Percentiles rank a stretch among this genome's conserved stretches.
Conservation (phyloP, 331 rosid species). For the Rhamnella rubrinervis region DNA sequence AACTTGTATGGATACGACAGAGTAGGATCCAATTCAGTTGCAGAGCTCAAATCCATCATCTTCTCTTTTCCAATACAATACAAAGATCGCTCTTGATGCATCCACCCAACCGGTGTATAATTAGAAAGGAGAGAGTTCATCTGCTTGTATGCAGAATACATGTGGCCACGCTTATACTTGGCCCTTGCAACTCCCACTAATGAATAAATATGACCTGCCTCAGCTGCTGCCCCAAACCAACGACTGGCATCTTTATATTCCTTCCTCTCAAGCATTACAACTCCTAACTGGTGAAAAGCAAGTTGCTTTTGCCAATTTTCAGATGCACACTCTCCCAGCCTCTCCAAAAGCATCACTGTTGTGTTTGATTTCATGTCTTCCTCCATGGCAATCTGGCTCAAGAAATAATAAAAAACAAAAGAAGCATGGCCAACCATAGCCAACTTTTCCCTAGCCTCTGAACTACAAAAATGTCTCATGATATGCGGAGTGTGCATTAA, state of each 20-base stretch:
- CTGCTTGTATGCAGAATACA: conserved; percentile 67
- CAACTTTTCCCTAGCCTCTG: conserved; percentile 66
- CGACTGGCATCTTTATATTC: conserved; percentile 78
- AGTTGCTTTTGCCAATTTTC: conserved; percentile 80
- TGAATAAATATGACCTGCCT: conserved; percentile 78
- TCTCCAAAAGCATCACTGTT: conserved; percentile 83
- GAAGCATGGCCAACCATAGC: conserved; percentile 61
- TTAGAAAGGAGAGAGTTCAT: conserved; percentile 68
- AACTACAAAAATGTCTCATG: conserved; percentile 58
- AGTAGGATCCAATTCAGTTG: conserved; percentile 85
- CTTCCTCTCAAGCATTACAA: conserved; percentile 80
- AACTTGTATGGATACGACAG: conserved; percentile 72
- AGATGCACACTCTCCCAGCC: conserved; percentile 66
- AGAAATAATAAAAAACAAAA: conserved; percentile 63
- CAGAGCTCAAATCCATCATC: conserved; percentile 65
- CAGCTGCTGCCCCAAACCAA: conserved; percentile 70
- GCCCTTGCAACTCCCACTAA: conserved; percentile 76
- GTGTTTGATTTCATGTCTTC: conserved; percentile 76
- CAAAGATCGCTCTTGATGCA: conserved; percentile 84
- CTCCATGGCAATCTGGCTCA: conserved; percentile 82
- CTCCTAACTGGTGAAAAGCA: conserved; percentile 76
- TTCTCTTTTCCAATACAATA: conserved; percentile 78
- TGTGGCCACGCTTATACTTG: conserved; percentile 76
- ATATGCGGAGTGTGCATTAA: conserved; percentile 45
- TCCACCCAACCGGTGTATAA: conserved; percentile 78